A percentile compares a stretch with the other conserved stretches of the same genome.
Conservation (phyloP, 1,139 yeast genomes). For the Zygosaccharomyces pseudobailii region DNA sequence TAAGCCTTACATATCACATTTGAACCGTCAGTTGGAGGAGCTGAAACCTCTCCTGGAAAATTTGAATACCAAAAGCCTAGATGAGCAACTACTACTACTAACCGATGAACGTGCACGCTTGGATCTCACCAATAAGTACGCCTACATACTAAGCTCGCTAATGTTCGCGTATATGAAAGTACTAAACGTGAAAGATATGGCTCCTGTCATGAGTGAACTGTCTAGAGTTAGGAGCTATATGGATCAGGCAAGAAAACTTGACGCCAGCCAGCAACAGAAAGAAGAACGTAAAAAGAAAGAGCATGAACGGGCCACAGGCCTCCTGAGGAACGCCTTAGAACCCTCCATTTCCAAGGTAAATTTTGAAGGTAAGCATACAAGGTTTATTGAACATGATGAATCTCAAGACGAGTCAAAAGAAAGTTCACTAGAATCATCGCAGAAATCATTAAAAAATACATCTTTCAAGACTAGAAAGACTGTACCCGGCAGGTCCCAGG, state of each 20-base stretch:
- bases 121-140: slow-evolving; percentile 25
- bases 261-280: slow-evolving; percentile 26
- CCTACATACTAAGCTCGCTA: slow-evolving; percentile 30
- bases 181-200: slow-evolving; percentile 23
- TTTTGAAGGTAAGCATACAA: slow-evolving; percentile 58
- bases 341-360: slow-evolving; percentile 59
- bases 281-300: slow-evolving; percentile 8
- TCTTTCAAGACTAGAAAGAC: not conserved
- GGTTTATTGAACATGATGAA: slow-evolving; percentile 37
- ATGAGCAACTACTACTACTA: slow-evolving; percentile 25
- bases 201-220: slow-evolving; percentile 64
- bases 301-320: slow-evolving; percentile 17
- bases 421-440: slow-evolving; percentile 3
- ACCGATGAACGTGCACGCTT: slow-evolving; percentile 23
- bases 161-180: slow-evolving; percentile 31
- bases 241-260: slow-evolving; percentile 51
- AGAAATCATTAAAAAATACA: slow-evolving; percentile 1
- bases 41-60: slow-evolving; percentile 22
- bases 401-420: slow-evolving; percentile 4
- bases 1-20: slow-evolving; percentile 27
- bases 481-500: slow-evolving; percentile 4
- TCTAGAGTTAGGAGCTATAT: slow-evolving; percentile 65
- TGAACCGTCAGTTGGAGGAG: slow-evolving; percentile 21
- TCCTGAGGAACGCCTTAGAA: slow-evolving; percentile 15
- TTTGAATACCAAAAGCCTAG: slow-evolving; percentile 23